Conservation (phyloP, 2,329 filamentous ascomycete genomes). For the Fusarium sp. region DNA sequence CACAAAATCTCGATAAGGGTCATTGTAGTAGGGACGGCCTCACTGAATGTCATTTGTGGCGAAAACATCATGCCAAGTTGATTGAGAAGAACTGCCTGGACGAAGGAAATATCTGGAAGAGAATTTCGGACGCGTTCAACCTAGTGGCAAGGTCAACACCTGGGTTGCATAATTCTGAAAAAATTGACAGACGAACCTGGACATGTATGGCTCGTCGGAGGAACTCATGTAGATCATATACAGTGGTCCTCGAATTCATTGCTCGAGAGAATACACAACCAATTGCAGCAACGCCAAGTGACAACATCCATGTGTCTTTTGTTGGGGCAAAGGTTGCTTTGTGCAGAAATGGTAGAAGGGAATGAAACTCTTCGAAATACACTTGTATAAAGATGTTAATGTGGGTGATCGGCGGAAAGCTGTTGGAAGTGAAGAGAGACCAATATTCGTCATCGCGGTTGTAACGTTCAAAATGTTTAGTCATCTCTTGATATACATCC, state of each 20-base stretch:
- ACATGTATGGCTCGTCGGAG: background rate
- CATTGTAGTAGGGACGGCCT: background rate
- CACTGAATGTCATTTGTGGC: rapidly evolving
- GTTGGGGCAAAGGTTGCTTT: background rate
- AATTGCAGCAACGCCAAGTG: background rate
- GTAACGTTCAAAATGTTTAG: background rate
- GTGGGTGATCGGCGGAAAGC: background rate
- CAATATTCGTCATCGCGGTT: background rate
- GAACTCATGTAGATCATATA: background rate
- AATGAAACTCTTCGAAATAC: background rate
- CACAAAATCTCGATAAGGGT: background rate
- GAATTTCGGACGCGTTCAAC: background rate
- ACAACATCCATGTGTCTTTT: background rate
- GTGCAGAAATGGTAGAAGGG: background rate
- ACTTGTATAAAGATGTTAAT: background rate
- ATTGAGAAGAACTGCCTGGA: background rate
- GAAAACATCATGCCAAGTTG: background rate
- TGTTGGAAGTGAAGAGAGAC: background rate
- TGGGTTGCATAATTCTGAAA: background rate
- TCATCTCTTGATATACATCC: background rate
- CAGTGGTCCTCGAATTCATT: background rate
- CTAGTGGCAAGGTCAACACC: background rate
- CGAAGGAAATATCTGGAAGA: background rate
- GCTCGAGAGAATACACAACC: background rate
- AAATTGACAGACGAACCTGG: background rate